phyloP scores from a whole-genome alignment of 768 basidiomycete species.

The Auricularia sp. region DNA sequence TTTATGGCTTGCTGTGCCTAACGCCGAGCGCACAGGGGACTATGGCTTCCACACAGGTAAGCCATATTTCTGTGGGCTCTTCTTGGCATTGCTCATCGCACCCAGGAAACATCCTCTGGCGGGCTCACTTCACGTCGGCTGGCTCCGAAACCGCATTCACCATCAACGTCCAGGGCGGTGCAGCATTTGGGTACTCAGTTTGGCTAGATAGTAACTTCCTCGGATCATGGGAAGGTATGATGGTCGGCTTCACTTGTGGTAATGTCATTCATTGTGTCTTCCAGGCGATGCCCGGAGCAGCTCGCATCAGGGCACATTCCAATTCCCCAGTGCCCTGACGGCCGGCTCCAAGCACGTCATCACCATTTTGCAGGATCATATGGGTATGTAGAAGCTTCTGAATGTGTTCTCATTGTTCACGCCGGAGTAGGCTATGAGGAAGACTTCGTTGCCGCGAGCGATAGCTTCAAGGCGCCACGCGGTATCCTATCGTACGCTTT shows the following conservation, averaged over 20 bases:
- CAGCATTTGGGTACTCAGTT: conserved; percentile 39
- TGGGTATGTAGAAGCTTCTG: conserved; percentile 28
- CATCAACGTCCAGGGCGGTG: conserved; percentile 33
- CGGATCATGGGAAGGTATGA: conserved; percentile 23
- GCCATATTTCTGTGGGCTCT: too few species aligned
- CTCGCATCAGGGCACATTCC: conserved; percentile 25
- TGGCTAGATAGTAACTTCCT: conserved; percentile 43
- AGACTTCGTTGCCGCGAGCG: conserved; percentile 25
- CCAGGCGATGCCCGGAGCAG: neutral
- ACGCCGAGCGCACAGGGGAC: conserved; percentile 5
- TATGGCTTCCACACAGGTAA: conserved; percentile 16
- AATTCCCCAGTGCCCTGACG: conserved; percentile 48
- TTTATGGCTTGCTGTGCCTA: too few species aligned
- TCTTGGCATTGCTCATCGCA: conserved; percentile 2
- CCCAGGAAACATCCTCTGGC: conserved; percentile 40
- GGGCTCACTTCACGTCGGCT: conserved; percentile 62
- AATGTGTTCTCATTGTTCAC: too few species aligned
- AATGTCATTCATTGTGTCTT: too few species aligned
- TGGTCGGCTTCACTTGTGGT: too few species aligned
- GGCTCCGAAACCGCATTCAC: conserved; percentile 37
- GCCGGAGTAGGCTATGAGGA: neutral
- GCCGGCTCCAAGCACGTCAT: conserved; percentile 58
- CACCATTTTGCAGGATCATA: conserved; percentile 58
- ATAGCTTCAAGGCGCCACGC: conserved; percentile 63
- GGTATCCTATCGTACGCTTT: conserved; percentile 54